phyloP scores from a whole-genome alignment of 805 yeast genomes.

The Schizosaccharomyces octosporus region DNA sequence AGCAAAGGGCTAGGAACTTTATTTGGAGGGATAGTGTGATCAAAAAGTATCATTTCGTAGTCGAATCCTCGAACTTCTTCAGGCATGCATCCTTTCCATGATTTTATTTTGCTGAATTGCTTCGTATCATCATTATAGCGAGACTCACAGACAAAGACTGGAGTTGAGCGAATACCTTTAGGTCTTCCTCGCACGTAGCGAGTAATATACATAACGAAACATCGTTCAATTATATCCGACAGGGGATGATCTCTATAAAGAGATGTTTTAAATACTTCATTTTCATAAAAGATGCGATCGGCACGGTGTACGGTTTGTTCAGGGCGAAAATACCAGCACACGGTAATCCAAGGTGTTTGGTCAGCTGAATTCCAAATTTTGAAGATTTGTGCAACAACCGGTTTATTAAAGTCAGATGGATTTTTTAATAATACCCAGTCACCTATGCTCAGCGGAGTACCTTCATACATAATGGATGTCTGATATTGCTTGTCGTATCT shows the following conservation, averaged over 20 bases:
- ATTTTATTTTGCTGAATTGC: slow-evolving; percentile 77
- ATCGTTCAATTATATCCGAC: slow-evolving; percentile 73
- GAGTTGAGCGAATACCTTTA: slow-evolving; percentile 34
- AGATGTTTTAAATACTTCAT: slow-evolving; percentile 90
- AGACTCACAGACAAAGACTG: slow-evolving; percentile 79
- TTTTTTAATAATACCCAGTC: slow-evolving; percentile 83
- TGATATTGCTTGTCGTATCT: slow-evolving; percentile 25
- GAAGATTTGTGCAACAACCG: slow-evolving; percentile 83
- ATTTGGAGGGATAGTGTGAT: slow-evolving; percentile 47
- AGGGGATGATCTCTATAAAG: slow-evolving; percentile 86
- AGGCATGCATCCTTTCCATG: slow-evolving; percentile 97
- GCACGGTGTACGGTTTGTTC: slow-evolving; percentile 90
- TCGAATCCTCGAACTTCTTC: slow-evolving; percentile 69
- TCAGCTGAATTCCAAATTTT: slow-evolving; percentile 67
- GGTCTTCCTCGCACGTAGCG: slow-evolving; percentile 90
- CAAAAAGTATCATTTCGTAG: slow-evolving; percentile 30
- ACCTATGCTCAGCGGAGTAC: slow-evolving; percentile 58
- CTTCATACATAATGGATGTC: slow-evolving; percentile 33
- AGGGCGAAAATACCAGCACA: slow-evolving; percentile 93
- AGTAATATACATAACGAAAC: slow-evolving; percentile 84
- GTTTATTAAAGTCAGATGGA: slow-evolving; percentile 68
- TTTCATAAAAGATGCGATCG: slow-evolving; percentile 70
- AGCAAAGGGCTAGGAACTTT: slow-evolving; percentile 69
- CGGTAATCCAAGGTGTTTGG: slow-evolving; percentile 69
- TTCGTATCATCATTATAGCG: slow-evolving; percentile 81